These are phyloP conservation scores for Phalaenopsis aphrodite DNA, from an alignment of 106 monocot species.

Conservation along the genomic window DNA sequence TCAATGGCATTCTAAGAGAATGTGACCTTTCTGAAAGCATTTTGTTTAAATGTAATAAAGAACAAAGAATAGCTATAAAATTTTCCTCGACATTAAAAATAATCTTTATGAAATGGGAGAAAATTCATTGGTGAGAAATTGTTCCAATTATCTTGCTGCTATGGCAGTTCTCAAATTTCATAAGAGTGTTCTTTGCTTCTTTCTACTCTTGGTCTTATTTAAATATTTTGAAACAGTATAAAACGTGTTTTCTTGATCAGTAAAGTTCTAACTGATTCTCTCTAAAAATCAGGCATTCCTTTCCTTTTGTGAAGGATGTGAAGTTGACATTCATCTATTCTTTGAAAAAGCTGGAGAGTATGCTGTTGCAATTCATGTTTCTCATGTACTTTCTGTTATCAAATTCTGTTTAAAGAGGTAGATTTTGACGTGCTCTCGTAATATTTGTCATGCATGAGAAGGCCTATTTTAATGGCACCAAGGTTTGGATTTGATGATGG, in stretches of 20 bases:
- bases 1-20: not conserved
- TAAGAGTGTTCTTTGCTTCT: not conserved
- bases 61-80: not conserved
- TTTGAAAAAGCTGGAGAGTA: constrained; percentile 98
- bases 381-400: not conserved
- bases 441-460: constrained; percentile 19
- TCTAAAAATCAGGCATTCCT: constrained; percentile 68
- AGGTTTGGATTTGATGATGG: constrained; percentile 74
- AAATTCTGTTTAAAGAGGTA: not conserved
- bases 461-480: constrained; percentile 81
- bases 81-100: not conserved
- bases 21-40: not conserved
- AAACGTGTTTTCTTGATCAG: not conserved
- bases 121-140: not conserved
- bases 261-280: not conserved
- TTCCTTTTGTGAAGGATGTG: constrained; percentile 95
- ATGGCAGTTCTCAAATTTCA: not conserved
- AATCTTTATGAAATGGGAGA: not conserved
- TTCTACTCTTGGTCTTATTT: not conserved
- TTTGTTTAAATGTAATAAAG: not conserved
- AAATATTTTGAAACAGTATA: not conserved
- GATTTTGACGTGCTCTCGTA: not conserved
- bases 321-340: constrained; percentile 84
- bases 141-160: not conserved
- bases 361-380: constrained; percentile 16